Percentiles rank a stretch among this genome's conserved stretches.
These are phyloP conservation scores for Penicillium corylophilum DNA, from an alignment of 2,329 filamentous ascomycete species.

Conservation along the genomic window DNA sequence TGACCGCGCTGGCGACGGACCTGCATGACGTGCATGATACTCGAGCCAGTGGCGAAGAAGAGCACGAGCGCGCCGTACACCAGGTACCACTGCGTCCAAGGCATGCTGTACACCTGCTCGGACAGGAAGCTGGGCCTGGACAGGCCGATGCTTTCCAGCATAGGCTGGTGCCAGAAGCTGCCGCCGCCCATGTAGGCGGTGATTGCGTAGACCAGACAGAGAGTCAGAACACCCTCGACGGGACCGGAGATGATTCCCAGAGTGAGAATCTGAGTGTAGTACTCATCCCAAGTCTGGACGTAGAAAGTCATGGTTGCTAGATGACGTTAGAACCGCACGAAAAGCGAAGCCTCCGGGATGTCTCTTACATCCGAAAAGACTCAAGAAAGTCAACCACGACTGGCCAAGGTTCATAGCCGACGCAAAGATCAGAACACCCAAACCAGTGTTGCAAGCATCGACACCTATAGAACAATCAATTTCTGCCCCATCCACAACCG, in stretches of 20 bases:
- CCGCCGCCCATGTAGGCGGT: constrained; percentile 84
- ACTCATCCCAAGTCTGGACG: constrained; percentile 98
- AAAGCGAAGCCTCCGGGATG: background rate
- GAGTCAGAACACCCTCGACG: constrained; percentile 86
- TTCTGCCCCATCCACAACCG: background rate
- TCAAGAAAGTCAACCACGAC: constrained; percentile 81
- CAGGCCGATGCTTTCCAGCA: constrained; percentile 71
- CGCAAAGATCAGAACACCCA: constrained; percentile 89
- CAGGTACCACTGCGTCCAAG: constrained; percentile 92
- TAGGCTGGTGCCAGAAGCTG: constrained; percentile 87
- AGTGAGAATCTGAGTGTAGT: constrained; percentile 94
- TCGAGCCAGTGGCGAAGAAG: constrained; percentile 74
- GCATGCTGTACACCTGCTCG: constrained; percentile 68
- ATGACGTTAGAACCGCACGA: constrained; percentile 5
- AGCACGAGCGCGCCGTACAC: constrained; percentile 79
- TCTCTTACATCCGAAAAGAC: constrained; percentile 73
- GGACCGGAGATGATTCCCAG: constrained; percentile 90
- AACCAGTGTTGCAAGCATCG: constrained; percentile 92
- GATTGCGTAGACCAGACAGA: constrained; percentile 76
- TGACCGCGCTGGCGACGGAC: constrained; percentile 71
- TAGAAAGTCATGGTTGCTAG: constrained; percentile 90
- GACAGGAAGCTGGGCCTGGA: constrained; percentile 65
- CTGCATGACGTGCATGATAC: constrained; percentile 77
- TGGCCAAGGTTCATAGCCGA: constrained; percentile 91
- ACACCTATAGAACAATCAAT: constrained; percentile 53